Conservation (phyloP, 1,284 basidiomycete genomes). For the Ceratobasidium sp. region DNA sequence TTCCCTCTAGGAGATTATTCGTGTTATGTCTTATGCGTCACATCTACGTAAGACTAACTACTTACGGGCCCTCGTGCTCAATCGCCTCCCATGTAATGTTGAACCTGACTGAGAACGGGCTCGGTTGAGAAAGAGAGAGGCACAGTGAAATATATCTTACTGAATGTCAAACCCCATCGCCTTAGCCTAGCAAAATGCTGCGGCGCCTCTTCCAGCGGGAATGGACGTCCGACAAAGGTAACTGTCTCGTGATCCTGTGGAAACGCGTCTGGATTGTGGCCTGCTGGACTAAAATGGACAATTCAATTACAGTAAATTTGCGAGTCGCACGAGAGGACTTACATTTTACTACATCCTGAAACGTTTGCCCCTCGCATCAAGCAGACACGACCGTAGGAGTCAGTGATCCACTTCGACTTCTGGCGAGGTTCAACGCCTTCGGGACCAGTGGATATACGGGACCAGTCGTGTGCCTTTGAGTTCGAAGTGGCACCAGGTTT, state of each 20-base stretch:
- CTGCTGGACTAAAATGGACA: slow-evolving; percentile 29
- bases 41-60: slow-evolving; percentile 48
- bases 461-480: slow-evolving; percentile 78
- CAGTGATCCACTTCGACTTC: slow-evolving; percentile 77
- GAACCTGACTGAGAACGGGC: slow-evolving; percentile 70
- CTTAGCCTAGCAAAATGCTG: slow-evolving; percentile 82
- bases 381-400: slow-evolving; percentile 70
- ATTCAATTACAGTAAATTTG: background rate
- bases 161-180: slow-evolving; percentile 87
- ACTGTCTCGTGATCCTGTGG: slow-evolving; percentile 69
- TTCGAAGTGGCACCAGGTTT: slow-evolving; percentile 35
- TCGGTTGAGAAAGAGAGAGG: background rate
- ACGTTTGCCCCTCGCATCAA: slow-evolving; percentile 83
- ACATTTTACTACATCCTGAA: slow-evolving; percentile 85
- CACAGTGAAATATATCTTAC: slow-evolving; percentile 59
- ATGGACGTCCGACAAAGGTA: slow-evolving; percentile 85
- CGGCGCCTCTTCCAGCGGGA: slow-evolving; percentile 83
- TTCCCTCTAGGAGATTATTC: slow-evolving; percentile 64
- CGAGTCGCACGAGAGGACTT: slow-evolving; percentile 52
- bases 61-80: slow-evolving; percentile 89
- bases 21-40: background rate
- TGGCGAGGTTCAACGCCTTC: slow-evolving; percentile 68
- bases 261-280: slow-evolving; percentile 67
- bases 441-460: slow-evolving; percentile 65
- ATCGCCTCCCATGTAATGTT: slow-evolving; percentile 97